Conservation (phyloP, 495 filamentous ascomycete species). For the Annulohypoxylon maeteangense region DNA sequence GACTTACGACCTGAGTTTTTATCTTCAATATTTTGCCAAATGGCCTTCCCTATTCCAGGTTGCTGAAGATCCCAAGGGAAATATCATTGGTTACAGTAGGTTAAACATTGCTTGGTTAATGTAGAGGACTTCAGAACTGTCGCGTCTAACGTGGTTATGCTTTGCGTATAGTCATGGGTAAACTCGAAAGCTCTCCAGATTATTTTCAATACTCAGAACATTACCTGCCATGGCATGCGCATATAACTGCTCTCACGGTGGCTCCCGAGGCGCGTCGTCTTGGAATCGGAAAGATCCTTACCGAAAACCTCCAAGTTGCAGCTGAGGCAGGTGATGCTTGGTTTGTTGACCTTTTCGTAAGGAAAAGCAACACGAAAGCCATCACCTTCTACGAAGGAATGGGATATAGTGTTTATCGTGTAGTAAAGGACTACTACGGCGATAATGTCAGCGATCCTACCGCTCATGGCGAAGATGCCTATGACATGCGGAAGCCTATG, state of each 20-base stretch:
- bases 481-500: slow-evolving; percentile 94
- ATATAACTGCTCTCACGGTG: slow-evolving; percentile 95
- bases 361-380: slow-evolving; percentile 86
- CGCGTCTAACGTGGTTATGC: slow-evolving; percentile 24
- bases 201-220: slow-evolving; percentile 76
- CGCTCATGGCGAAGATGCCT: slow-evolving; percentile 79
- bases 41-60: slow-evolving; percentile 95
- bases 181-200: slow-evolving; percentile 86
- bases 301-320: slow-evolving; percentile 77
- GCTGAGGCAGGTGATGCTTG: slow-evolving; percentile 85
- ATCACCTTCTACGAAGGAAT: slow-evolving; percentile 88
- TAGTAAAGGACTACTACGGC: slow-evolving; percentile 88
- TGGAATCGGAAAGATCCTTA: slow-evolving; percentile 84
- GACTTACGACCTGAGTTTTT: slow-evolving; percentile 95
- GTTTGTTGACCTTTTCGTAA: slow-evolving; percentile 96
- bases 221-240: slow-evolving; percentile 96
- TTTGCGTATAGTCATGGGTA: slow-evolving; percentile 83
- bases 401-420: slow-evolving; percentile 88
- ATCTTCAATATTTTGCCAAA: slow-evolving; percentile 91
- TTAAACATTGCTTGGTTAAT: slow-evolving; percentile 20
- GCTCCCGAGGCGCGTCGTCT: slow-evolving; percentile 85
- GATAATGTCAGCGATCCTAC: slow-evolving; percentile 76
- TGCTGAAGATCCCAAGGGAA: slow-evolving; percentile 80
- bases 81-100: slow-evolving; percentile 93
- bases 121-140: slow-evolving; percentile 1